Conservation (phyloP, 2,329 filamentous ascomycete genomes). For the Botryotinia narcissicola region DNA sequence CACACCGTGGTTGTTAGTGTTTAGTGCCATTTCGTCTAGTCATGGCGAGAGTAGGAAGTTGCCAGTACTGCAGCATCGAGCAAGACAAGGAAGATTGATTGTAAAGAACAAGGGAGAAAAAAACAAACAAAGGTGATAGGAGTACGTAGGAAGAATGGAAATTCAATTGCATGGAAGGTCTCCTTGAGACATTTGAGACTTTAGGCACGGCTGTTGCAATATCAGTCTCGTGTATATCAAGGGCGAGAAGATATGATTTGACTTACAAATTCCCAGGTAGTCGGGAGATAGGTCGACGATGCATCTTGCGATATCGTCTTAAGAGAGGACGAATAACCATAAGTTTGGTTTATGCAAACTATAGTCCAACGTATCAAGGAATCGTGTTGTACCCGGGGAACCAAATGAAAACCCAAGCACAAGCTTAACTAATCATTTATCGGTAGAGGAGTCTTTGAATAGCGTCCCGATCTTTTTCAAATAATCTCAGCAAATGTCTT, state of each 20-base stretch:
- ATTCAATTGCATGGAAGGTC: background rate
- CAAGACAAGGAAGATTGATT: background rate
- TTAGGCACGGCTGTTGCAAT: background rate
- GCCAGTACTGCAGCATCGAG: background rate
- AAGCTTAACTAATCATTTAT: constrained; percentile 24
- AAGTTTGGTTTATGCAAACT: background rate
- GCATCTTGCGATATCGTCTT: background rate
- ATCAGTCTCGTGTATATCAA: background rate
- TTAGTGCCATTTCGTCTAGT: background rate
- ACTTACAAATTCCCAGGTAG: background rate
- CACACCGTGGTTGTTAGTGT: background rate
- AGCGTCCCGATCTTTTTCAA: constrained; percentile 32
- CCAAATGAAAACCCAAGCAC: background rate
- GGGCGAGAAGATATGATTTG: background rate
- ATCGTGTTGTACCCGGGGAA: background rate
- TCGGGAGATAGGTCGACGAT: constrained; percentile 5
- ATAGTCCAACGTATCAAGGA: background rate
- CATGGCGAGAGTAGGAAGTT: background rate
- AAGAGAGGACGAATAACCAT: background rate
- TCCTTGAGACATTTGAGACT: background rate
- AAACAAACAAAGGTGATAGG: background rate
- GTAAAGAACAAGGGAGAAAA: constrained; percentile 8
- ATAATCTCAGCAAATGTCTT: constrained; percentile 29
- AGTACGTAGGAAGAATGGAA: background rate
- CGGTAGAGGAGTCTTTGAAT: constrained; percentile 36